Evolutionary conservation across 2,329 filamentous ascomycete species (phyloP).

Genomic region (Aspergillus carbonarius): DNA sequence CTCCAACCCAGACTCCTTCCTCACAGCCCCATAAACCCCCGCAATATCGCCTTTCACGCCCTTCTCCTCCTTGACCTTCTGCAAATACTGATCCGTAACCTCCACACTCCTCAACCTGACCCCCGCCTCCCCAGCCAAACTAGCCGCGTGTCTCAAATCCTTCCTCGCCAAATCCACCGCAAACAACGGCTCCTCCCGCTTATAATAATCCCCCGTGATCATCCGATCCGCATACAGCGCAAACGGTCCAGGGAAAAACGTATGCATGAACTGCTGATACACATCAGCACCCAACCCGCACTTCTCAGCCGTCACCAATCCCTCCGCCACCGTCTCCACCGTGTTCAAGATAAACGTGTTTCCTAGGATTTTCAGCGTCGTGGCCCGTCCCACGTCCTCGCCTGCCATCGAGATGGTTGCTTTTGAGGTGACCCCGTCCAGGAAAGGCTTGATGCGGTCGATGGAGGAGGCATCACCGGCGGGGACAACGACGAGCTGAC

Average conservation of each 20-base stretch:
- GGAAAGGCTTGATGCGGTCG: slow-evolving; percentile 66
- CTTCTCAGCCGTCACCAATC: slow-evolving; percentile 76
- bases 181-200: slow-evolving; percentile 75
- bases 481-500: slow-evolving; percentile 70
- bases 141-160: slow-evolving; percentile 72
- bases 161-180: slow-evolving; percentile 79
- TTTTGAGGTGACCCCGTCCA: slow-evolving; percentile 69
- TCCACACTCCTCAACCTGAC: slow-evolving; percentile 64
- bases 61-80: slow-evolving; percentile 65
- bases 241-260: slow-evolving; percentile 74
- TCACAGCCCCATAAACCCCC: slow-evolving; percentile 76
- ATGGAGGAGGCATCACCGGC: slow-evolving; percentile 64
- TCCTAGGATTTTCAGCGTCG: slow-evolving; percentile 75
- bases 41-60: slow-evolving; percentile 76
- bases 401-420: slow-evolving; percentile 69
- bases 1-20: slow-evolving; percentile 70
- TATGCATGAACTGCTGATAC: slow-evolving; percentile 69
- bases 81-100: slow-evolving; percentile 67
- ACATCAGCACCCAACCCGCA: slow-evolving; percentile 69
- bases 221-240: slow-evolving; percentile 73
- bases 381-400: slow-evolving; percentile 68
- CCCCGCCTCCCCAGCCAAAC: slow-evolving; percentile 63
- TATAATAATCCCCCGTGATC: slow-evolving; percentile 72
- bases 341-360: slow-evolving; percentile 86
- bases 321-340: slow-evolving; percentile 76